Conservation (phyloP, 2,329 filamentous ascomycete species). For the Metarhizium sp. region DNA sequence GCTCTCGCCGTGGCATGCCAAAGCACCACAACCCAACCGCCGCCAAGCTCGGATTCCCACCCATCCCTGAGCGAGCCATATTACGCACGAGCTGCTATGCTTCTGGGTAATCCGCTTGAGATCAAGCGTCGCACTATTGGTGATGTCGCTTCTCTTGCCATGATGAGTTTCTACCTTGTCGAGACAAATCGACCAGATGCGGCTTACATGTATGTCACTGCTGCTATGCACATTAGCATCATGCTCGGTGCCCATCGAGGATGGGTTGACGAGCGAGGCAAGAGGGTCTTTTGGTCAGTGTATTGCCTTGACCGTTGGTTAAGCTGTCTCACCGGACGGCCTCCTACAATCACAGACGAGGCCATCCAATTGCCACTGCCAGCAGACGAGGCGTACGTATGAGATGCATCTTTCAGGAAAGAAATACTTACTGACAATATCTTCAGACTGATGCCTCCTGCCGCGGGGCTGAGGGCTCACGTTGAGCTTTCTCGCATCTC, state of each 20-base stretch:
- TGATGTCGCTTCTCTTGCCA: constrained; percentile 33
- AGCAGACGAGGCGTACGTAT: constrained; percentile 28
- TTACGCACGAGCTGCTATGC: constrained; percentile 32
- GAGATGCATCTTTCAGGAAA: neutral
- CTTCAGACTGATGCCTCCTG: constrained; percentile 31
- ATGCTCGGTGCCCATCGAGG: constrained; percentile 39
- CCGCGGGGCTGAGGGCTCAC: constrained; percentile 34
- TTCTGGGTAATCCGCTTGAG: constrained; percentile 39
- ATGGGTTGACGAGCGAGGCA: constrained; percentile 32
- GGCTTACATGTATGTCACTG: constrained; percentile 36
- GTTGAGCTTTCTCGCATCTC: constrained; percentile 38
- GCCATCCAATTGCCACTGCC: constrained; percentile 35
- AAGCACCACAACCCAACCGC: constrained; percentile 6
- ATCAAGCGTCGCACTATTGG: constrained; percentile 28
- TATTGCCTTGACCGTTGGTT: constrained; percentile 41
- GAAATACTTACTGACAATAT: neutral
- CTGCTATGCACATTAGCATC: constrained; percentile 37
- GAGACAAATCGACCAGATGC: constrained; percentile 40
- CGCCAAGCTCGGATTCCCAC: constrained; percentile 17
- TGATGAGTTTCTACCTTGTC: constrained; percentile 40
- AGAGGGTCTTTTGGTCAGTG: constrained; percentile 41
- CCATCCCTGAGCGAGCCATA: constrained; percentile 30
- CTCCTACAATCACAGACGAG: constrained; percentile 36
- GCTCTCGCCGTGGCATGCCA: constrained; percentile 31
- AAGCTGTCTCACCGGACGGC: constrained; percentile 39